Evolutionary conservation across 176 grass and related monocot genomes (phyloP).

Genomic region (Aegilops speltoides): DNA sequence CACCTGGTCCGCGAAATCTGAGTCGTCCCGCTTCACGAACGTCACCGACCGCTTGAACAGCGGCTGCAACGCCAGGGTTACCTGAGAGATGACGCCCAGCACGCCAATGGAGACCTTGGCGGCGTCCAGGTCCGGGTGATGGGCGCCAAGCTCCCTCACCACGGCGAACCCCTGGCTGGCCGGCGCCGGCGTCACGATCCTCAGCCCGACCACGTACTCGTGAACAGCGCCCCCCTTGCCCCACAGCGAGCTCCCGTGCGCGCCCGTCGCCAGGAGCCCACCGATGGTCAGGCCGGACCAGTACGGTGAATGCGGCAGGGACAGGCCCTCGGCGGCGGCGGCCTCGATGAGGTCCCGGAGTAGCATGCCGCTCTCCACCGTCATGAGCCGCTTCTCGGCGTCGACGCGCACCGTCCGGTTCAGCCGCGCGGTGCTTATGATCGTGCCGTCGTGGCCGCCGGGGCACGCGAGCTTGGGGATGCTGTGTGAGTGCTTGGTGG

Average conservation of each 20-base stretch:
- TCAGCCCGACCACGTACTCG: not conserved
- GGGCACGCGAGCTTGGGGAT: conserved; percentile 65
- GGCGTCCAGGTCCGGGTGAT: not conserved
- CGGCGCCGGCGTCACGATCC: not conserved
- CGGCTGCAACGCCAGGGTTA: not conserved
- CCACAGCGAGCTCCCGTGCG: not conserved
- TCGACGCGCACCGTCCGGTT: not conserved
- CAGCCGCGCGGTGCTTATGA: conserved; percentile 39
- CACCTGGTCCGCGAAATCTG: not conserved
- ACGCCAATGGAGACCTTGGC: not conserved
- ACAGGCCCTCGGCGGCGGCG: not conserved
- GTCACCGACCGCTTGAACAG: not conserved
- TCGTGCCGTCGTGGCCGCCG: conserved; percentile 29
- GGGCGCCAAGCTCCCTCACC: not conserved
- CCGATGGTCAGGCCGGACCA: not conserved
- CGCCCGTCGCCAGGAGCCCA: not conserved
- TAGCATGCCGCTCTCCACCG: not conserved
- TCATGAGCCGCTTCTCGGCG: not conserved
- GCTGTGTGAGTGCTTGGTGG: conserved; percentile 54
- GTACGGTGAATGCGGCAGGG: not conserved
- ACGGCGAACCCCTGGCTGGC: not conserved
- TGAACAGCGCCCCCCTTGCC: not conserved
- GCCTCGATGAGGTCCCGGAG: not conserved
- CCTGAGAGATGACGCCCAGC: not conserved
- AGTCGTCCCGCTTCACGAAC: not conserved